Conservation (phyloP, 345 rosid species). For the Bruguiera sexangula region DNA sequence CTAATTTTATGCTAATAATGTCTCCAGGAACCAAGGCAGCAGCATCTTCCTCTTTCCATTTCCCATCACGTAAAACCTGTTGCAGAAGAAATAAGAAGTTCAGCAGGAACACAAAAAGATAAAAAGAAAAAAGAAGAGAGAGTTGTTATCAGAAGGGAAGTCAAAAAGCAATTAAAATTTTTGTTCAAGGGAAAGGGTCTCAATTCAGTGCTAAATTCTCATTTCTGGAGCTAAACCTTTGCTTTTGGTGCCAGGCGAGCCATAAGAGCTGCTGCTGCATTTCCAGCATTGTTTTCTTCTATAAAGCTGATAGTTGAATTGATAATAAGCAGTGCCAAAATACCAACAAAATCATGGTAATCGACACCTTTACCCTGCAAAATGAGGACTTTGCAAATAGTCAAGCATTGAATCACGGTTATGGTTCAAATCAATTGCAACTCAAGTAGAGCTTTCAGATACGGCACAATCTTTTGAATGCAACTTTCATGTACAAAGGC, state of each 20-base stretch:
- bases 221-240: conserved; percentile 28
- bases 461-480: no score
- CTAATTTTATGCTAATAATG: conserved; percentile 6
- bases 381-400: not conserved
- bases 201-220: not conserved
- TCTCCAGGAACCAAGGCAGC: conserved; percentile 2
- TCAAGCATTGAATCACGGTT: not conserved
- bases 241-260: conserved; percentile 58
- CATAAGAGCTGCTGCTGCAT: conserved; percentile 60
- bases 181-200: no score
- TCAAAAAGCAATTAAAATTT: no score
- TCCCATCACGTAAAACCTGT: conserved; percentile 1
- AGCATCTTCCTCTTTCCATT: conserved; percentile 7
- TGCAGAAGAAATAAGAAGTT: not conserved
- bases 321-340: conserved; percentile 39
- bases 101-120: not conserved
- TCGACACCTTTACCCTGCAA: conserved; percentile 32
- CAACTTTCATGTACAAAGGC: not conserved
- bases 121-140: not conserved
- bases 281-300: conserved; percentile 61
- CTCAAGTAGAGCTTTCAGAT: not conserved
- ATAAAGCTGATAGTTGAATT: conserved; percentile 56
- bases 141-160: not conserved
- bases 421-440: not conserved
- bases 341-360: conserved; percentile 51